Evolutionary conservation across 176 grass and related monocot genomes (phyloP), one percentile per base, ranked within the genome.

Genomic region (Coix lacrymajobi): DNA sequence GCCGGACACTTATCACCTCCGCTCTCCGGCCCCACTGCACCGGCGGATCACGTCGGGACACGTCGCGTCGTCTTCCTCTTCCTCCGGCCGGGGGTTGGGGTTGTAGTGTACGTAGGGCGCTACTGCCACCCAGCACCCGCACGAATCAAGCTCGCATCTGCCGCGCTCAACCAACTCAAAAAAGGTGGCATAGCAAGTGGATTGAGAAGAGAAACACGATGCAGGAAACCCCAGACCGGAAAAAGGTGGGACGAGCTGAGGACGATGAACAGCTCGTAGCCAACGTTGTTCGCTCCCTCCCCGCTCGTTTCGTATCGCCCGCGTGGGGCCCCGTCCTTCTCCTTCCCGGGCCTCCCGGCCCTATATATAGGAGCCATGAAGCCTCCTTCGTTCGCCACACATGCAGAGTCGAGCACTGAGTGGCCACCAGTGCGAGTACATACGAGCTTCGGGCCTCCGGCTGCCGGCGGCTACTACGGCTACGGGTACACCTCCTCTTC

Each of bases 311-410:
- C 52, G 63, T 46, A 67, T 43, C 76, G 16, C 20, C 20, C 37
- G 10, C 14, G 11, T 46, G 5, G 72, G 11, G 12, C 31, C 65
- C 31, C 26, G 29, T 3, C 68, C 54, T 4, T 19, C 22, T 17
- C 30, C 4, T 1, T 28, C 43, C 81, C n/a, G n/a, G n/a, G n/a
- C n/a, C n/a, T n/a, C n/a, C n/a, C n/a, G n/a, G n/a, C 44, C 71
- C 25, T 89, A 89, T 81, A 89, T 36, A 71, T 75, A 54, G 4
- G 19, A 9, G 69, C 82, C 82, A 80, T 76, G 82, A 89, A 46
- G 6, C 20, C 19, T 13, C 9, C 14, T 57, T 45, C 70, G 24
- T 39, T 69, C 16, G 29, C 22, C 46, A 60, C 46, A 60, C 56
- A 60, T 26, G 10, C 82, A 63, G 30, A 76, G 38, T 78, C 73